Evolutionary conservation across 805 yeast species (phyloP).

Genomic region (Yamadazyma sp.): DNA sequence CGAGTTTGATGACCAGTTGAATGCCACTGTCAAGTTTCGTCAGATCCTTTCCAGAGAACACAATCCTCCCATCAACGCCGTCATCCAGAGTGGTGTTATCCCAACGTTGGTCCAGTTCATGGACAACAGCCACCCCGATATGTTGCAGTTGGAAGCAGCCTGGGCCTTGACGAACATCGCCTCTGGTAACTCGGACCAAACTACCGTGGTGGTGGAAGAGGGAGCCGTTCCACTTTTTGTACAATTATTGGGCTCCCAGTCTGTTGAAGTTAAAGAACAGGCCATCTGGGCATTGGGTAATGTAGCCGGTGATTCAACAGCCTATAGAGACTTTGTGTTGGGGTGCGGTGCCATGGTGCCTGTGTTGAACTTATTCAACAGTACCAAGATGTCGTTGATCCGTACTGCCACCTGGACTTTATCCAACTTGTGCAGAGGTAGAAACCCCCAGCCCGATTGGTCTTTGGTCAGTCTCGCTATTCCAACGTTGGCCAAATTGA

Average conservation of each 20-base stretch:
- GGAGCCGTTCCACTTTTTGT: conserved; percentile 95
- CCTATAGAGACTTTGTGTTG: conserved; percentile 86
- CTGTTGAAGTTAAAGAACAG: conserved; percentile 93
- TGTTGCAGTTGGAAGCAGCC: conserved; percentile 95
- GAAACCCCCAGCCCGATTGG: conserved; percentile 97
- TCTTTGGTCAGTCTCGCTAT: conserved; percentile 76
- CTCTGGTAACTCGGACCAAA: conserved; percentile 87
- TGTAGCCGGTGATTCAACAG: conserved; percentile 95
- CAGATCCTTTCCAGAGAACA: conserved; percentile 91
- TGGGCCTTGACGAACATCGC: conserved; percentile 99
- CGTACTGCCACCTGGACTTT: conserved; percentile 98
- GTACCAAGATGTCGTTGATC: conserved; percentile 82
- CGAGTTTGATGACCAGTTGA: conserved; percentile 76
- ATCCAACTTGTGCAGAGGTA: conserved; percentile 94
- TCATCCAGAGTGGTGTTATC: conserved; percentile 90
- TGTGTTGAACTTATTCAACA: conserved; percentile 71
- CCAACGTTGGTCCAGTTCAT: conserved; percentile 87
- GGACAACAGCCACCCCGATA: conserved; percentile 69
- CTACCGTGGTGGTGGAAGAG: conserved; percentile 84
- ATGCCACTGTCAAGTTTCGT: conserved; percentile 90
- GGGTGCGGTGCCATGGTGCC: conserved; percentile 87
- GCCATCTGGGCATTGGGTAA: conserved; percentile 99
- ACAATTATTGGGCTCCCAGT: conserved; percentile 71
- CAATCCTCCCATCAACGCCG: conserved; percentile 94
- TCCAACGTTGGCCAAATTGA: conserved; percentile 88